Evolutionary conservation across 352 stramenopile species (phyloP), one percentile per base, ranked within the genome.

Genomic region (Globisporangium carolinianum): DNA sequence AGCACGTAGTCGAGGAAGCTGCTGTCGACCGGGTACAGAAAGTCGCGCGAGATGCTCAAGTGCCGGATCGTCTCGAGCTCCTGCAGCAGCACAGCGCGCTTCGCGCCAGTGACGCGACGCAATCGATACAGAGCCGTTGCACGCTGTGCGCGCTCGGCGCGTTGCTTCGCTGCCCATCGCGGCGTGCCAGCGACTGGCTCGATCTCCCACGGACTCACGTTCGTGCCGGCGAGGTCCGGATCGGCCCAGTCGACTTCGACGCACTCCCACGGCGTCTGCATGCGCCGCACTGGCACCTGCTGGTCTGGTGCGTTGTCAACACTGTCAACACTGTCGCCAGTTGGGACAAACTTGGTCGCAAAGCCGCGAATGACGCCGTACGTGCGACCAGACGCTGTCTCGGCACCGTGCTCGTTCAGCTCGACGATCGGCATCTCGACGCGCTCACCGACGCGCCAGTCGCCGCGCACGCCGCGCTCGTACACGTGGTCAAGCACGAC

Each of bases 401-500:
- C 76, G 10, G 87, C 67, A 0, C 85, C 85, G 52, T 87, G 61
- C 17, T 73, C 49, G 49, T 92, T 71, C 12, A 93, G 47, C 47
- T 86, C 71, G 35, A 91, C 75, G 57, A 80, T 86, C 9, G 83
- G 79, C 69, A 87, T 88, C 53, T 86, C 73, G 14, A 96, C 73
- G 6, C 78, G 72, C 54, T 95, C 80, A 10, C 81, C 81, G 7
- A 86, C 56, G n/a, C 67, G 59, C 82, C 84, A 94, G 9, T 71
- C 68, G 10, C 71, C 72, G n/a, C 71, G 77, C n/a, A 96, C 76
- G 14, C 85, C 85, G 48, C 66, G 85, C 46, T 93, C 83, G 48
- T 87, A 95, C 6, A 78, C 63, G 53, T 94, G 80, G 54, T 93
- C 78, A n/a, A 95, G 63, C 36, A 96, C 71, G 35, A 96, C 51